Evolutionary conservation across 495 filamentous ascomycete species (phyloP).

Genomic region (Penicillium argentinense): DNA sequence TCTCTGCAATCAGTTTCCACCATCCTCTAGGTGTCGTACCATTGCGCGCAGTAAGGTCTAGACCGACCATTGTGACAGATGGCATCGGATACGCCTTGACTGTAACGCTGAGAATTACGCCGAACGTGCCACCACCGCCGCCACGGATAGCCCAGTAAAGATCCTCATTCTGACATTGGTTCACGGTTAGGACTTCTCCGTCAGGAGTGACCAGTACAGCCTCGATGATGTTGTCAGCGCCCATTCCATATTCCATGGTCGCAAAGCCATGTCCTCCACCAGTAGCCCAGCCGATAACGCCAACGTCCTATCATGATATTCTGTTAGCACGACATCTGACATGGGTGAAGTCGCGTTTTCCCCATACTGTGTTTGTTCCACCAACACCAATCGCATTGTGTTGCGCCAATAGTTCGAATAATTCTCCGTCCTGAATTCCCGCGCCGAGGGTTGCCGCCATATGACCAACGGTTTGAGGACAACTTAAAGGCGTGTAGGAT

Average conservation of each 20-base stretch:
- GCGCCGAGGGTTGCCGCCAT: not conserved
- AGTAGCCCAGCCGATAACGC: constrained; percentile 39
- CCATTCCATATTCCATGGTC: constrained; percentile 32
- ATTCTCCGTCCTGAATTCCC: not conserved
- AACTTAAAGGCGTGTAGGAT: not conserved
- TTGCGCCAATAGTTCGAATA: not conserved
- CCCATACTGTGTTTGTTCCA: not conserved
- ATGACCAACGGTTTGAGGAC: not conserved
- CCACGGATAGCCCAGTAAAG: constrained; percentile 56
- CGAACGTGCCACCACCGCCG: constrained; percentile 47
- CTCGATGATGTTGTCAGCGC: constrained; percentile 40
- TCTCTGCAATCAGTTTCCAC: constrained; percentile 7
- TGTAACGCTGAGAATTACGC: constrained; percentile 42
- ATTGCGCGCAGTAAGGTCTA: constrained; percentile 1
- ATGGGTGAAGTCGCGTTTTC: no score
- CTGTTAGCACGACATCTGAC: not conserved
- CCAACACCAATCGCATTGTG: not conserved
- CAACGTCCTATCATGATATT: constrained; percentile 29
- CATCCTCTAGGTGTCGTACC: constrained; percentile 9
- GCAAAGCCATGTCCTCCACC: constrained; percentile 38
- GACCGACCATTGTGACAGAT: not conserved
- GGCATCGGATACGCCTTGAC: constrained; percentile 38
- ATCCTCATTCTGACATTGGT: constrained; percentile 47
- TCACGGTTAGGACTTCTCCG: constrained; percentile 48
- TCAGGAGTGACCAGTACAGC: constrained; percentile 51